Base-by-base conservation (phyloP, 1,139 yeast species). In the Pichia sp. region DNA sequence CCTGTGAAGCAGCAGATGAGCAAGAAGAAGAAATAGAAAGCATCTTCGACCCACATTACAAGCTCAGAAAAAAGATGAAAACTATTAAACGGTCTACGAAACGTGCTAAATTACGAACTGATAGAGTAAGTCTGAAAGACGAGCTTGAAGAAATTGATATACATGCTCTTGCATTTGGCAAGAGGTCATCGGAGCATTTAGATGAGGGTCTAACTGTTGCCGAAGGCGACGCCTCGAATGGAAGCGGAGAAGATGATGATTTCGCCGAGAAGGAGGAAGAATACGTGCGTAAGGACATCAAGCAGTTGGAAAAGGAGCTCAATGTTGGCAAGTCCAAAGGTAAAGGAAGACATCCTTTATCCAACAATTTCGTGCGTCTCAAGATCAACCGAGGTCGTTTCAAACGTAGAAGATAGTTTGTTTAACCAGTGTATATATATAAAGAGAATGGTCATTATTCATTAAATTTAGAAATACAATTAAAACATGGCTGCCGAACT, bases 11-110 rank as follows among this genome's bases (percentile, higher is more conserved):
- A 12, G 20, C 14, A 14, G 46, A 52, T 8, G 17, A 46, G 7
- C n/a, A 46, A 29, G 49, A 48, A 10, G 46, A 49, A 17, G 49
- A 49, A 47, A 34, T 60, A 16, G 48, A 63, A 61, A 56, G 73
- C 68, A 63, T 72, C 73, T 56, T 73, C 36, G 58, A 59, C 45
- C 55, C 55, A 30, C 52, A 50, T 53, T 44, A 27, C 34, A 58
- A 50, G 30, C 55, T 51, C 20, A 54, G 58, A 49, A 61, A 53
- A 17, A 60, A 58, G 52, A 69, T 50, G n/a, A 63, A 67, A 54
- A 72, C 84, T 0, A 85, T 80, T 51, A 85, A 85, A 71, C 72
- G 92, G 64, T 79, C 83, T 3, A 84, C 90, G 0, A 73, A 85
- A 60, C 74, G 85, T 55, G 82, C 80, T 66, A 80, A 78, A 56